These are phyloP conservation scores for Laguncularia racemosa DNA, from an alignment of 345 rosid species.

Conservation along the genomic window DNA sequence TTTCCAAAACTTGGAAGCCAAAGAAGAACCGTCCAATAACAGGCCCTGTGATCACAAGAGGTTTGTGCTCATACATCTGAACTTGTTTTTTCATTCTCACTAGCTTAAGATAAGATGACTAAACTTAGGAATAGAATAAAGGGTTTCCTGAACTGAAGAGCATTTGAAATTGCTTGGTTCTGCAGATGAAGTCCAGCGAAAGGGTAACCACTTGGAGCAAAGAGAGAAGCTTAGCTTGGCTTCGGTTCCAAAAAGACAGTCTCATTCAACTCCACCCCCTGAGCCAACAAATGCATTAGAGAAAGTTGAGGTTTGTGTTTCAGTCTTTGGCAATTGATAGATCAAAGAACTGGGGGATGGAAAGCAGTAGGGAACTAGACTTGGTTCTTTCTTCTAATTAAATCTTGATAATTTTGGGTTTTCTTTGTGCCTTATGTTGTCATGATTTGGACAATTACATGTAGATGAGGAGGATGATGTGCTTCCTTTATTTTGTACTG, in stretches of 20 bases:
- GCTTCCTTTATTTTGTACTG: too few species aligned
- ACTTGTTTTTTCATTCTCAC: slow-evolving; percentile 7
- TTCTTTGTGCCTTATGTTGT: too few species aligned
- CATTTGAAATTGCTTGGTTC: slow-evolving; percentile 8
- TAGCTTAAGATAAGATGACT: background rate
- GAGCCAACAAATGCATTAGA: slow-evolving; percentile 60
- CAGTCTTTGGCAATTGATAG: too few species aligned
- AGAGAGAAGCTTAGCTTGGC: slow-evolving; percentile 79
- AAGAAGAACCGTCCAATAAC: slow-evolving; percentile 66
- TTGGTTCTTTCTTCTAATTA: too few species aligned
- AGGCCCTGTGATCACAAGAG: slow-evolving; percentile 65
- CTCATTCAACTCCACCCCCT: slow-evolving; percentile 35
- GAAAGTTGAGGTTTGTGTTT: slow-evolving; percentile 67
- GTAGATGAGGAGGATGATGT: too few species aligned
- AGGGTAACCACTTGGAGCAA: slow-evolving; percentile 69
- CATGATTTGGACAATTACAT: too few species aligned
- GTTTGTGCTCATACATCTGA: slow-evolving; percentile 16
- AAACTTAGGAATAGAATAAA: background rate
- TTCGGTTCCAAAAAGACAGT: slow-evolving; percentile 31
- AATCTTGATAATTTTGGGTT: too few species aligned
- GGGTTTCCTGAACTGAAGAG: background rate
- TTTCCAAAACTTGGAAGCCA: slow-evolving; percentile 95
- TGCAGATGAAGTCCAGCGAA: slow-evolving; percentile 51
- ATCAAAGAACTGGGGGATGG: too few species aligned
- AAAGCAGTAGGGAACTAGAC: too few species aligned